phyloP scores from a whole-genome alignment of 2,329 filamentous ascomycete genomes.

The Trichoderma sp. region DNA sequence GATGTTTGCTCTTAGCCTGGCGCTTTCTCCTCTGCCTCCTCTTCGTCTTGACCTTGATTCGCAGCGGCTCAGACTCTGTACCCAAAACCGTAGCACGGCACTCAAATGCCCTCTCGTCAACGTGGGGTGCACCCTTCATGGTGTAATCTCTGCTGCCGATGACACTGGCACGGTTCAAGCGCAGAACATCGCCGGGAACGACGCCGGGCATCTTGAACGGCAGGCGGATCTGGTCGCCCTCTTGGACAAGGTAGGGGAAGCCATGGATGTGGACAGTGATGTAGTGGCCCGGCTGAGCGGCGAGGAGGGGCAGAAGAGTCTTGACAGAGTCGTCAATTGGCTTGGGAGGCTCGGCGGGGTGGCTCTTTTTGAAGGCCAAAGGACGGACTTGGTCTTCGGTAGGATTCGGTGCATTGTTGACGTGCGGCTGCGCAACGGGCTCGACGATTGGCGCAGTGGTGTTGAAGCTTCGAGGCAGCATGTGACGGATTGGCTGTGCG shows the following conservation, averaged over 20 bases:
- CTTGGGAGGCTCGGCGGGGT: constrained; percentile 41
- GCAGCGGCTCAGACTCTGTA: constrained; percentile 77
- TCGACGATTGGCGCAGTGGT: constrained; percentile 56
- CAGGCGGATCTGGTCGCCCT: constrained; percentile 74
- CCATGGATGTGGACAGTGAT: constrained; percentile 79
- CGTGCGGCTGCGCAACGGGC: constrained; percentile 40
- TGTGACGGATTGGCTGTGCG: constrained; percentile 38
- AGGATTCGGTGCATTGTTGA: constrained; percentile 47
- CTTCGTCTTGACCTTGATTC: constrained; percentile 81
- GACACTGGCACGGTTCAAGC: constrained; percentile 80
- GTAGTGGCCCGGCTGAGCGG: constrained; percentile 75
- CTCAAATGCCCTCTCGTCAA: constrained; percentile 83
- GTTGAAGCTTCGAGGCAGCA: constrained; percentile 46
- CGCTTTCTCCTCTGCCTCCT: constrained; percentile 72
- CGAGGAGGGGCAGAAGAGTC: constrained; percentile 69
- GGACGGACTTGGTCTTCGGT: constrained; percentile 41
- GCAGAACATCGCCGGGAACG: constrained; percentile 79
- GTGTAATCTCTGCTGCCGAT: constrained; percentile 91
- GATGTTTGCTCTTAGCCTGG: constrained; percentile 85
- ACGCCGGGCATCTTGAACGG: constrained; percentile 80
- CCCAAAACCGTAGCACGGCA: constrained; percentile 86
- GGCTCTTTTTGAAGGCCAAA: constrained; percentile 47
- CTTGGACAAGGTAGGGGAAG: constrained; percentile 76
- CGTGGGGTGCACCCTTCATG: constrained; percentile 76
- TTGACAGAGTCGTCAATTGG: constrained; percentile 60